Evolutionary conservation across 371 early-diverging fungal species (phyloP).

Genomic region (Parasitella parasitica): DNA sequence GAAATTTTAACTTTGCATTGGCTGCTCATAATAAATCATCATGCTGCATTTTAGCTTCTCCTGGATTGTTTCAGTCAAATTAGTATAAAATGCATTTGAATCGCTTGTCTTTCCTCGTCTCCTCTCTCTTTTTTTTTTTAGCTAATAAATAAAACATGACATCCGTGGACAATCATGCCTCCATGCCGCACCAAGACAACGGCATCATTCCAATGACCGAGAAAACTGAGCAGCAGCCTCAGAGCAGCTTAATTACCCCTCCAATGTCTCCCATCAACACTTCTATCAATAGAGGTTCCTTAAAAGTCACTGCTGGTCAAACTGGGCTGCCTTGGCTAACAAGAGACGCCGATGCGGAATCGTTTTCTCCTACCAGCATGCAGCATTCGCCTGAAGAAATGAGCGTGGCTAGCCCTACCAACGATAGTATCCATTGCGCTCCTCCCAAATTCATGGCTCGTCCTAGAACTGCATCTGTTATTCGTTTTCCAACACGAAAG

Average conservation of each 20-base stretch:
- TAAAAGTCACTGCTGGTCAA: slow-evolving; percentile 18
- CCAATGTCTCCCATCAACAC: slow-evolving; percentile 64
- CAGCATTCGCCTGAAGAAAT: not conserved
- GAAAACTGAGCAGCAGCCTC: slow-evolving; percentile 5
- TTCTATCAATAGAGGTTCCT: slow-evolving; percentile 40
- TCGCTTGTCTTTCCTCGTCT: not conserved
- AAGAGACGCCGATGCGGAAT: slow-evolving; percentile 15
- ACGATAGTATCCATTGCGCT: not conserved
- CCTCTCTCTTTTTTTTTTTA: not conserved
- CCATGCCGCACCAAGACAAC: not conserved
- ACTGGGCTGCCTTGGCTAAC: slow-evolving; percentile 25
- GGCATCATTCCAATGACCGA: slow-evolving; percentile 2
- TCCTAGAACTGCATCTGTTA: slow-evolving; percentile 3
- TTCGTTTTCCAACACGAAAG: slow-evolving; percentile 22
- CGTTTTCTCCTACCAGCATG: not conserved
- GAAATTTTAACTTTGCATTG: not conserved
- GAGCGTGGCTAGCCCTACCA: not conserved
- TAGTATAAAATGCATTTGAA: not conserved
- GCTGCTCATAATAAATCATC: slow-evolving; percentile 1
- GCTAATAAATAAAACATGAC: not conserved
- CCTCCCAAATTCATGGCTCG: slow-evolving; percentile 23
- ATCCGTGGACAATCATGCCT: not conserved
- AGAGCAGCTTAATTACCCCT: slow-evolving; percentile 7
- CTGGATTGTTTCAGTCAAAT: not conserved
- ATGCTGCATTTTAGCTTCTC: not conserved